Base-by-base conservation (phyloP, 2,329 filamentous ascomycete species). In the Akanthomyces lecanii region DNA sequence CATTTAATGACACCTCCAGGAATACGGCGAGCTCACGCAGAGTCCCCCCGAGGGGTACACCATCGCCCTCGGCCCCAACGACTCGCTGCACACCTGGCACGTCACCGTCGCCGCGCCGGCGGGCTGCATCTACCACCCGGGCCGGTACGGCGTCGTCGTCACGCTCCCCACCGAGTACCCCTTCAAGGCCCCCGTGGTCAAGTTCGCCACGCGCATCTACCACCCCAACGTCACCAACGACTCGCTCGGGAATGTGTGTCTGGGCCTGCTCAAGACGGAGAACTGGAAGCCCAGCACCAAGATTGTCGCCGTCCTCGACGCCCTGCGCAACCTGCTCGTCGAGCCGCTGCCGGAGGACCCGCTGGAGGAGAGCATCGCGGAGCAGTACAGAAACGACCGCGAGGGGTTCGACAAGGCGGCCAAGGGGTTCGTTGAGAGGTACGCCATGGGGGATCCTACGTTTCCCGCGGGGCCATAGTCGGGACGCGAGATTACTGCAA, bases 141-240 rank as follows among this genome's bases (percentile, higher is more conserved):
- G 92, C 71, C 79, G 78, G 67, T 97, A 92, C 83, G 85, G 85
- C 68, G 78, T 97, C 65, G 77, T 87, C 66, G 81, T 97, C 68
- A 82, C 77, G 47, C 86, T 97, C 12, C 92, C 92, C 16, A 78
- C 81, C 69, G 89, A 92, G 71, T 97, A 96, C 80, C 92, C 92
- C 42, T 97, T 96, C 86, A 95, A 95, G 77, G 87, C 92, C 25
- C 92, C 92, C 18, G 80, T 83, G 65, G 82, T 96, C 69, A 86
- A 83, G 72, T 96, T 97, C 83, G 79, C 81, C 67, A 97, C 92
- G 58, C 94, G 93, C 78, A 90, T 97, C 81, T 97, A 96, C 84
- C 93, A 97, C 79, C 92, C 93, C 51, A 97, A 97, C 78, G 85
- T 97, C 64, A 92, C 89, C 72, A 95, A 96, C 82, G 92, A 96